Evolutionary conservation across 2,329 filamentous ascomycete genomes (phyloP), one percentile per base, ranked within the genome.

Genomic region (Nannizziopsis arthrosporioides): DNA sequence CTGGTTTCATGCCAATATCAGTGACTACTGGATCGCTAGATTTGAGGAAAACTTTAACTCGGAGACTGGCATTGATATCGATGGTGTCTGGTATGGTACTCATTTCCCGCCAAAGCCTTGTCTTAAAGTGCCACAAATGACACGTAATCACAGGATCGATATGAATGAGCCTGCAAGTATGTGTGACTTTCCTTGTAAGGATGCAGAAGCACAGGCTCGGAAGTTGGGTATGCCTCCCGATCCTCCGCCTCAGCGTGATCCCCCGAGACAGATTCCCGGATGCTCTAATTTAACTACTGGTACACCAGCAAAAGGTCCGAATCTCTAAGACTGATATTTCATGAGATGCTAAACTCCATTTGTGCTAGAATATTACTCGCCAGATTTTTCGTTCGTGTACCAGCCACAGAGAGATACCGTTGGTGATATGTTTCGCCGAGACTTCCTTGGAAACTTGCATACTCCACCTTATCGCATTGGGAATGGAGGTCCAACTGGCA

Each of bases 391-490:
- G 32, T 42, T 42, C n/a, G 32, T 11, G 6, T 32, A 42, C 22
- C 40, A 42, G 27, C 5, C 40, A 10, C 10, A 42, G 9, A 27
- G 27, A 42, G 9, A 2, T 22, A 15, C 14, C 9, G 6, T 9
- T 5, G 19, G n/a, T 15, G 5, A 15, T 32, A n/a, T 42, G 32
- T 3, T n/a, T 12, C n/a, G 14, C 27, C 40, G 40, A 19, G 14
- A 42, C 40, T 34, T 5, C 2, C 18, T 71, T 10, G 75, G 85
- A 15, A 75, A 88, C 56, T 66, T 90, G 49, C 78, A 87, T 57
- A 73, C 81, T 56, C 85, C 85, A 17, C 82, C 85, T 2, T 92
- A 90, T 57, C 76, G 79, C 5, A 82, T 90, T 59, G 22, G n/a
- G 32, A 42, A 42, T n/a, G 40, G 40, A 17, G 40, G 40, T 15